Evolutionary conservation across 768 basidiomycete genomes (phyloP).

Genomic region (Fomitopsis serialis): DNA sequence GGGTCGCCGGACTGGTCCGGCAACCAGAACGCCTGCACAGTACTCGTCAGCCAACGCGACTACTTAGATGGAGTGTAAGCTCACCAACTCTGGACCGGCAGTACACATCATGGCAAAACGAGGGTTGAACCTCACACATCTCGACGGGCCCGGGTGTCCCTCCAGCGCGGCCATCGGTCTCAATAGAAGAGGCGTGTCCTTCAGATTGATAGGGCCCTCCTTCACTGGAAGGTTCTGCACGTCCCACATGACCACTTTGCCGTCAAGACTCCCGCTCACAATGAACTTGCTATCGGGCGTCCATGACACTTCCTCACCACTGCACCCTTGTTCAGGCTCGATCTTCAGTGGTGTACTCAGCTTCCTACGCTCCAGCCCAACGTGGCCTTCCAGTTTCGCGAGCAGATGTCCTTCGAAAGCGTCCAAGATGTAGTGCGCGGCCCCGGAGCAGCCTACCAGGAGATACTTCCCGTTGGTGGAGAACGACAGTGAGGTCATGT

Average conservation of each 20-base stretch:
- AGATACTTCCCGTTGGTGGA: conserved; percentile 88
- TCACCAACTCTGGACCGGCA: conserved; percentile 79
- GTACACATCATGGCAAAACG: conserved; percentile 82
- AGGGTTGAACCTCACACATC: conserved; percentile 90
- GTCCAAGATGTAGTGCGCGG: conserved; percentile 91
- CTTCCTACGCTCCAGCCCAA: conserved; percentile 71
- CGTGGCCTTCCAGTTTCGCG: conserved; percentile 80
- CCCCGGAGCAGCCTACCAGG: conserved; percentile 87
- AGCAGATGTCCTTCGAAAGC: conserved; percentile 82
- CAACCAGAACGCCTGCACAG: conserved; percentile 53
- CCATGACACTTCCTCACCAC: conserved; percentile 93
- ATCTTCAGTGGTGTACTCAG: conserved; percentile 44
- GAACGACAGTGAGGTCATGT: conserved; percentile 88
- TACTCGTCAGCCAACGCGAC: neutral
- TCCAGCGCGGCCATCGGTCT: conserved; percentile 51
- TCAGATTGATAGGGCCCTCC: conserved; percentile 49
- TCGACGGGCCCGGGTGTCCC: conserved; percentile 76
- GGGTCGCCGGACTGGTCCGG: conserved; percentile 63
- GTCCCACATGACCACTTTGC: conserved; percentile 87
- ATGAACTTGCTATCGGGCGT: conserved; percentile 92
- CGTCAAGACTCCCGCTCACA: conserved; percentile 80
- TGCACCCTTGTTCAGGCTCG: conserved; percentile 70
- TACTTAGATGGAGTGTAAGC: conserved; percentile 13
- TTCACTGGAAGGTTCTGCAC: conserved; percentile 54
- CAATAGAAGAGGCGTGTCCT: conserved; percentile 46